phyloP scores from a whole-genome alignment of 352 stramenopile species.

The Poterioochromonas sp. region DNA sequence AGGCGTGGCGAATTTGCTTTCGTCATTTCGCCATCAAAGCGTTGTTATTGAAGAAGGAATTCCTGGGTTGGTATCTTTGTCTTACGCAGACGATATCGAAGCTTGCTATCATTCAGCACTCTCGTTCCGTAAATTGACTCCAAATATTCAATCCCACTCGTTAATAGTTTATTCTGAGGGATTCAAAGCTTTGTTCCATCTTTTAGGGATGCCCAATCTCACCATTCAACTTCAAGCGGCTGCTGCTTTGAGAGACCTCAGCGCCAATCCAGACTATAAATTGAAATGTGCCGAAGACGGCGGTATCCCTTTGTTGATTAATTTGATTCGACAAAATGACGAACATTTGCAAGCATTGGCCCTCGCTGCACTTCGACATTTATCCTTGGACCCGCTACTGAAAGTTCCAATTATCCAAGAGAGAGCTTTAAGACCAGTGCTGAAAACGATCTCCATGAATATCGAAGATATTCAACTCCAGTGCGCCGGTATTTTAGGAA shows the following conservation, averaged over 20 bases:
- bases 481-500: conserved; percentile 79
- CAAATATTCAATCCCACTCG: conserved; percentile 74
- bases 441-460: conserved; percentile 68
- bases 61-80: conserved; percentile 74
- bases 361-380: conserved; percentile 75
- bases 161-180: conserved; percentile 71
- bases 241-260: conserved; percentile 74
- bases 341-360: conserved; percentile 72
- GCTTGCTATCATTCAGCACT: conserved; percentile 87
- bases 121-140: conserved; percentile 82
- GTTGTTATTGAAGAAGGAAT: conserved; percentile 79
- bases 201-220: conserved; percentile 73
- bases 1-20: conserved; percentile 84
- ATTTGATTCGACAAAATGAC: conserved; percentile 72
- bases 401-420: conserved; percentile 63
- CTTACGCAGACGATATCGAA: conserved; percentile 70
- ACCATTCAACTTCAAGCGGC: conserved; percentile 78
- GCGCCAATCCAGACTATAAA: conserved; percentile 72
- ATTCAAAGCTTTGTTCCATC: conserved; percentile 75
- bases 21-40: conserved; percentile 74
- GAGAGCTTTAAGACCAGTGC: conserved; percentile 55
- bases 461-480: conserved; percentile 83
- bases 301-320: conserved; percentile 68
- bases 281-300: conserved; percentile 71
- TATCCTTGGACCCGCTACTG: conserved; percentile 65